phyloP scores from a whole-genome alignment of 495 filamentous ascomycete species.

The Gamarada debralockiae region DNA sequence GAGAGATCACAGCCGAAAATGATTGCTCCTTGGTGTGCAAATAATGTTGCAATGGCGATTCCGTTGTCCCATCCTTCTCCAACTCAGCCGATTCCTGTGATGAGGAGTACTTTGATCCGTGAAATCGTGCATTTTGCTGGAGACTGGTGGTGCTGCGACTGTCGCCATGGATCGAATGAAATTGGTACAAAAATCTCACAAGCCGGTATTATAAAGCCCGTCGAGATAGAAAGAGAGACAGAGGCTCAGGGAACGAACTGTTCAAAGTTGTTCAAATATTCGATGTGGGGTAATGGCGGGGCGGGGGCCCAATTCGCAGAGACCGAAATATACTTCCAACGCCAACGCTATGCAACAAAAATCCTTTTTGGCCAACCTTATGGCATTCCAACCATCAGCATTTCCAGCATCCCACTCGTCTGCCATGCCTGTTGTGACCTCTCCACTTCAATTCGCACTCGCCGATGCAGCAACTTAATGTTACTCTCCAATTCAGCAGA shows the following conservation, averaged over 20 bases:
- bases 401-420: constrained; percentile 81
- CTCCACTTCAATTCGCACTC: constrained; percentile 75
- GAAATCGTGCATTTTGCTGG: constrained; percentile 31
- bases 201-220: neutral
- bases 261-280: constrained; percentile 1
- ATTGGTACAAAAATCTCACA: neutral
- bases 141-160: constrained; percentile 18
- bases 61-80: constrained; percentile 47
- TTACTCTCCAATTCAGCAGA: constrained; percentile 66
- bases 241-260: neutral
- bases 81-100: constrained; percentile 46
- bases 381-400: constrained; percentile 49
- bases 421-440: constrained; percentile 72
- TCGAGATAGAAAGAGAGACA: constrained; percentile 1
- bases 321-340: too few species aligned
- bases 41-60: constrained; percentile 38
- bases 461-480: constrained; percentile 58
- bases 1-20: constrained; percentile 45
- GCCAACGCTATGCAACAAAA: constrained; percentile 42
- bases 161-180: constrained; percentile 18
- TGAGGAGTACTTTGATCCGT: constrained; percentile 42
- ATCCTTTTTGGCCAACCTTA: neutral
- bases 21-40: constrained; percentile 40
- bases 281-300: neutral
- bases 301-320: too few species aligned